phyloP scores from a whole-genome alignment of 352 stramenopile genomes.

The Globisporangium cylindrosporum region DNA sequence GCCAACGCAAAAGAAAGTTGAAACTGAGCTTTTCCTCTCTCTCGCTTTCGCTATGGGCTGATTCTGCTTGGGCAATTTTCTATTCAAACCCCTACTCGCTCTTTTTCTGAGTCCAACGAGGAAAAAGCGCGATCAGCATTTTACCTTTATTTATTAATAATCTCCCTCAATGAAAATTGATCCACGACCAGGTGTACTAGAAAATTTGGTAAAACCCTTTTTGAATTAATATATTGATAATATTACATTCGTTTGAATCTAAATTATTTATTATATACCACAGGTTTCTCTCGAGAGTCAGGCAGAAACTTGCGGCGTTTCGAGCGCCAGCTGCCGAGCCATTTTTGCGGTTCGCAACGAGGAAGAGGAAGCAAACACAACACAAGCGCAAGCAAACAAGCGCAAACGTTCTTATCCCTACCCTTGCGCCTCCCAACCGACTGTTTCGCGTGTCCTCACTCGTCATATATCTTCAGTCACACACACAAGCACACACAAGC shows the following conservation, averaged over 20 bases:
- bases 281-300: not conserved
- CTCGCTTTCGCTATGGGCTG: not conserved
- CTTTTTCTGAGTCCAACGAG: not conserved
- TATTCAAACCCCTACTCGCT: not conserved
- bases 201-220: not conserved
- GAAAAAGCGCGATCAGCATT: not conserved
- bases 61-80: not conserved
- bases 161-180: not conserved
- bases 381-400: not conserved
- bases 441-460: not conserved
- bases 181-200: not conserved
- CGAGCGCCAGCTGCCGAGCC: constrained; percentile 1
- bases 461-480: not conserved
- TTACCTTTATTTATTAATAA: not conserved
- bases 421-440: not conserved
- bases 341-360: constrained; percentile 4
- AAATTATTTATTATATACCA: not conserved
- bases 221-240: not conserved
- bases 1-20: not conserved
- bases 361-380: not conserved
- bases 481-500: not conserved
- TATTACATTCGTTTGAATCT: too few species aligned
- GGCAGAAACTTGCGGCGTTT: constrained; percentile 4
- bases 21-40: not conserved
- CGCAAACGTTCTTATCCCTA: constrained; percentile 2